Evolutionary conservation across 345 rosid genomes (phyloP), one percentile per base, ranked within the genome.

Genomic region (Pugionium dolabratum): DNA sequence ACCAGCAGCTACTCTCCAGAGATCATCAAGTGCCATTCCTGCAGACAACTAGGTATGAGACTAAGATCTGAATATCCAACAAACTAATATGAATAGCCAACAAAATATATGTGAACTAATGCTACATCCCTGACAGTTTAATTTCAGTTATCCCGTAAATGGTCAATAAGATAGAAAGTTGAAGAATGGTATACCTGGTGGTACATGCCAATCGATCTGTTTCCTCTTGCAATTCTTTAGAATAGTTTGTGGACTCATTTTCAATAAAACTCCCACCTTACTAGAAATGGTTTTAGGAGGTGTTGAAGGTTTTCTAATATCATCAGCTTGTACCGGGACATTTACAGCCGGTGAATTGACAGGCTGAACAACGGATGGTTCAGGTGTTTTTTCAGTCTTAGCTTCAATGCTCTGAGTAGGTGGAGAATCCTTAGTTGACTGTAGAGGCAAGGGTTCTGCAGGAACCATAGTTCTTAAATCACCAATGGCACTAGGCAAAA

Each of bases 1-100:
- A 62, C 95, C 99, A 48, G 67, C 73, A 63, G 95, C 85, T 32
- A 91, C 90, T 67, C 86, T 76, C 97, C 99, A 95, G 4, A 54
- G 61, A 6, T 73, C 63, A 30, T 77, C 63, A 67, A 84, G 81
- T 80, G 58, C 71, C 54, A 95, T 75, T 73, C 80, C 99, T 95
- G 87, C 85, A 87, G n/a, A 76, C 75, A 79, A 45, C 11, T 30
- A 60, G 57, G 58, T 33, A 60, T 67, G 32, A 50, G 59, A 41
- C 43, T 8, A 41, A 42, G 9, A 43, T 3, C 6, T 42, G 56
- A 61, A 44, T 28, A 44, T 26, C 41, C 33, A 56, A 51, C 58
- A 82, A 78, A 18, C 18, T 18, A 18, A 18, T 18, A 18, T 18
- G 18, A 18, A 18, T 18, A 18, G 18, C 18, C 18, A 18, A 18